These are phyloP conservation scores for Seiridium unicorne DNA, from an alignment of 2,329 filamentous ascomycete genomes.

Conservation along the genomic window DNA sequence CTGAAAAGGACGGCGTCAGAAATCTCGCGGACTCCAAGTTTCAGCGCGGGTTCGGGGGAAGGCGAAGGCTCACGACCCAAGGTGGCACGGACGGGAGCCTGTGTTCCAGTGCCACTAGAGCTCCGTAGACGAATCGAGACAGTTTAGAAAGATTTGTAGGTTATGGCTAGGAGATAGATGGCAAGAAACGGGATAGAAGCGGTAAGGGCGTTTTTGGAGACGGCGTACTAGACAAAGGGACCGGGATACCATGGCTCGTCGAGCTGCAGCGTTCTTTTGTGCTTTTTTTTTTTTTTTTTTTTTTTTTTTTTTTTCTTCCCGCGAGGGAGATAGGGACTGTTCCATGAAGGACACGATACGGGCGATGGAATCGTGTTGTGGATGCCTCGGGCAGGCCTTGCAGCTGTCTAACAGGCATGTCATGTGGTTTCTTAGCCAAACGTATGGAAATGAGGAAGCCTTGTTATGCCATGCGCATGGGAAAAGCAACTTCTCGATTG, in stretches of 20 bases:
- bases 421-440: background rate
- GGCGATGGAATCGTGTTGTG: background rate
- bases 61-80: conserved; percentile 33
- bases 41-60: conserved; percentile 35
- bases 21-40: conserved; percentile 47
- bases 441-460: background rate
- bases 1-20: conserved; percentile 53
- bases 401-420: background rate
- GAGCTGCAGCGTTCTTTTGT: conserved; percentile 1
- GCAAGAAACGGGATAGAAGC: background rate
- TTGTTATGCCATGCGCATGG: background rate
- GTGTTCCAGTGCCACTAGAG: conserved; percentile 36
- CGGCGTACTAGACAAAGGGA: background rate
- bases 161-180: background rate
- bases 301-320: too few relatives aligned
- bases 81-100: conserved; percentile 34
- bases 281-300: too few relatives aligned
- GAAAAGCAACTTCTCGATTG: too few relatives aligned
- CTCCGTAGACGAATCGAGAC: conserved; percentile 36
- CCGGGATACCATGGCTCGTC: conserved; percentile 3
- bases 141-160: conserved; percentile 28
- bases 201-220: background rate
- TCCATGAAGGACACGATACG: too few relatives aligned
- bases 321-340: too few relatives aligned
- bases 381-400: background rate